These are phyloP conservation scores for Penicillium sp. DNA, from an alignment of 2,329 filamentous ascomycete genomes.

Conservation along the genomic window DNA sequence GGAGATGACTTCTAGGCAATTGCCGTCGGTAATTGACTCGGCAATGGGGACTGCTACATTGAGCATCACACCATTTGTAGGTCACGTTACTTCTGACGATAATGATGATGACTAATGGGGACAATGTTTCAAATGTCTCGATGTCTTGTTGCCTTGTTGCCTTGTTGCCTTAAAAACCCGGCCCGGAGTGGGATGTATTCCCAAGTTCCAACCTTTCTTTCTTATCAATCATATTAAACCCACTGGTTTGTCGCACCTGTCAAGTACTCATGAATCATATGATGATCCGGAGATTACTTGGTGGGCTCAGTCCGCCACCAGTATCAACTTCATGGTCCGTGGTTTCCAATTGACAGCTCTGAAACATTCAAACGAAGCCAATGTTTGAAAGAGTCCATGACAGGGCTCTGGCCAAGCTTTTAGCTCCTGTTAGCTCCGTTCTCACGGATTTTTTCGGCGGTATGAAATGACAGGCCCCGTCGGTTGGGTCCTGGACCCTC, in stretches of 20 bases:
- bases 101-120: too few species aligned
- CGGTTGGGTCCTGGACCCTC: constrained; percentile 1
- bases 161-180: background rate
- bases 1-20: constrained; percentile 11
- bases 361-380: constrained; percentile 11
- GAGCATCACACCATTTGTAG: background rate
- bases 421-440: background rate
- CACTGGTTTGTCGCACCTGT: background rate
- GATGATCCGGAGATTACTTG: constrained; percentile 1
- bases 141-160: background rate
- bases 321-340: background rate
- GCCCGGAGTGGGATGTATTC: background rate
- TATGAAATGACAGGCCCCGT: constrained; percentile 10
- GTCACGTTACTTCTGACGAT: too few species aligned
- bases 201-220: background rate
- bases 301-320: background rate
- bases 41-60: constrained; percentile 6
- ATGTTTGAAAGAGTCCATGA: constrained; percentile 1
- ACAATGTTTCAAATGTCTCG: too few species aligned
- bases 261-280: background rate
- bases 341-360: constrained; percentile 17
- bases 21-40: constrained; percentile 20
- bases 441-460: background rate
- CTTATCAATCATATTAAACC: background rate
- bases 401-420: background rate